phyloP scores from a whole-genome alignment of 2,329 filamentous ascomycete genomes.

The Diaporthe aspalathi region DNA sequence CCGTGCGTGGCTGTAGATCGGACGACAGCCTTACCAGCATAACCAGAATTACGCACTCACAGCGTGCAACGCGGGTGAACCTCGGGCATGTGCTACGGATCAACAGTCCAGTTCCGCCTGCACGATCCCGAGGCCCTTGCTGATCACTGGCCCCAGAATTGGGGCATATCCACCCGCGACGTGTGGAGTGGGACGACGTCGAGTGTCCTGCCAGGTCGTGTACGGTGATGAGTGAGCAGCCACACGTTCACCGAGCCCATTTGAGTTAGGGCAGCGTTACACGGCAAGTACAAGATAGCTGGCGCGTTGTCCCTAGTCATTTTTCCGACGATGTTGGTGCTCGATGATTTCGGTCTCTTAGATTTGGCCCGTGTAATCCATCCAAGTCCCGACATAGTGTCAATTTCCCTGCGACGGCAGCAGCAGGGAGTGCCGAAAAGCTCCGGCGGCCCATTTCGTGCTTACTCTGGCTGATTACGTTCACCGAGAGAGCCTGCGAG shows the following conservation, averaged over 20 bases:
- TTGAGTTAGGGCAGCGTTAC: conserved; percentile 16
- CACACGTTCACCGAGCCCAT: conserved; percentile 32
- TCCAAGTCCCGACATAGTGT: neutral
- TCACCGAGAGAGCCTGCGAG: neutral
- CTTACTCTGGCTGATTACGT: neutral
- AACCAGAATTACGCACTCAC: neutral
- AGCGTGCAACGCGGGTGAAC: conserved; percentile 17
- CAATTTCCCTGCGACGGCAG: conserved; percentile 1
- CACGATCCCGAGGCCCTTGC: conserved; percentile 23
- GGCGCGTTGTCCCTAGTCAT: conserved; percentile 18
- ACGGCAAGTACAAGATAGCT: neutral
- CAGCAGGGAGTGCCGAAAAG: neutral
- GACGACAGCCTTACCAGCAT: conserved; percentile 22
- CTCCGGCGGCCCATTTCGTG: neutral
- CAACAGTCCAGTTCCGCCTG: conserved; percentile 9
- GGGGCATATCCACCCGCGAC: conserved; percentile 16
- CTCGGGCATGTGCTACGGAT: conserved; percentile 13
- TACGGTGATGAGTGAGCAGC: conserved; percentile 22
- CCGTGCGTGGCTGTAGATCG: conserved; percentile 33
- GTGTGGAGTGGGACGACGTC: conserved; percentile 25
- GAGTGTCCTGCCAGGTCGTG: conserved; percentile 3
- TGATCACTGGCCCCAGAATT: conserved; percentile 25
- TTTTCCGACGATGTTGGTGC: conserved; percentile 5
- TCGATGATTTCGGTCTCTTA: conserved; percentile 5
- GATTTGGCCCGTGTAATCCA: conserved; percentile 1